Evolutionary conservation across 371 early-diverging fungal genomes (phyloP), one percentile per base, ranked within the genome.

Genomic region (Syncephalis plumigaleata): DNA sequence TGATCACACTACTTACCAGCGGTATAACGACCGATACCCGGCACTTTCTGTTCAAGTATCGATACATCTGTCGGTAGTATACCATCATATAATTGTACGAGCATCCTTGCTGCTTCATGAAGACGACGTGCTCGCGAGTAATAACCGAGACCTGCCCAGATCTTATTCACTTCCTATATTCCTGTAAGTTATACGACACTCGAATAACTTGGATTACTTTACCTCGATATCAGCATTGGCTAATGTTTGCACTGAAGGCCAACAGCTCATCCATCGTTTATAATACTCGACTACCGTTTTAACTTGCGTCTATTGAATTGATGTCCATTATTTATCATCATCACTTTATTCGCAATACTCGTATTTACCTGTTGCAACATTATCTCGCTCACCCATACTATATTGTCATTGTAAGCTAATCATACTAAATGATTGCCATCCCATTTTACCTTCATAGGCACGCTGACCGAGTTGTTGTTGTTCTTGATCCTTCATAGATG

Each of bases 141-240:
- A 54, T 88, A 88, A 0, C 89, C 89, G 9, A 88, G 67, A 4
- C 89, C 86, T 9, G 80, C 65, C 89, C 89, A 88, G 0, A 75
- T 51, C 4, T 71, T 62, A 52, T 79, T 73, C 4, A 87, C 82
- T 21, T 73, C 68, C 61, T 65, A 26, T 11, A n/a, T 18, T 7
- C 38, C 11, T 22, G 15, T 27, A 18, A 17, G 17, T 23, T 9
- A 13, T 5, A 26, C 27, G 27, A 18, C 27, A 11, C 11, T 4
- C 21, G 26, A 18, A 2, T 8, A 5, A 26, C n/a, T 21, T n/a
- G 25, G 9, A 3, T 15, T n/a, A 11, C 23, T 9, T n/a, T 56
- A 66, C 68, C 53, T 83, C 85, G 2, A 73, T 54, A 40, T 71
- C 68, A 9, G 86, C 82, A 11, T 57, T 60, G 4, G 84, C 82